Evolutionary conservation across 1,139 yeast genomes (phyloP), one percentile per base, ranked within the genome.

Genomic region (Wickerhamomyces sp.): DNA sequence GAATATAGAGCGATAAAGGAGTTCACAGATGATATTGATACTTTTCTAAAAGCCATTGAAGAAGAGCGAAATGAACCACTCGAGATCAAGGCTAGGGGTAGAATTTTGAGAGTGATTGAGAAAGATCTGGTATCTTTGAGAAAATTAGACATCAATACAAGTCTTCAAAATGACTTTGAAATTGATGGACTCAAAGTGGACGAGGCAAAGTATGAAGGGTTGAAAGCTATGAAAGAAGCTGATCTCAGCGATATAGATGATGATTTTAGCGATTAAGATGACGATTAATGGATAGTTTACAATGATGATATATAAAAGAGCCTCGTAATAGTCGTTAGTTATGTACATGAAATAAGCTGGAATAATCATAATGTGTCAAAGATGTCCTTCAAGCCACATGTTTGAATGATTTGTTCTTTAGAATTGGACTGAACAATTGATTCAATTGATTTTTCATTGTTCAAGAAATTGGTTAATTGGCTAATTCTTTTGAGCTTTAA

Each of bases 381-480:
- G 26, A 41, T 35, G 8, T 38, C 39, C 12, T 26, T 16, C 1
- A 41, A 15, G 0, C 61, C 60, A 45, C 77, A 72, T 4, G 50
- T 44, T 39, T 69, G 70, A 12, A 43, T 45, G 25, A 71, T 40
- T 1, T 67, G 44, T 7, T 57, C 61, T 2, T 48, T 48, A 15
- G 69, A 65, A 41, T 68, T 62, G 3, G 45, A 52, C 37, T 58
- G 60, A 3, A 73, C 50, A 4, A 73, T 72, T 2, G 47, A 47
- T 44, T 73, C 78, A 19, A 73, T 55, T 10, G 51, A 47, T 24
- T 46, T 46, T 43, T 72, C 74, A 45, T 69, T 72, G 14, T 54
- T 47, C 13, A 64, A 57, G 63, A 72, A 67, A 14, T 52, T 56
- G 12, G 47, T 43, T 13, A 72, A 39, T 3, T 48, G 47, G 15